Evolutionary conservation across 1,284 basidiomycete genomes (phyloP).

Genomic region (Coniferiporia sulphurascens): DNA sequence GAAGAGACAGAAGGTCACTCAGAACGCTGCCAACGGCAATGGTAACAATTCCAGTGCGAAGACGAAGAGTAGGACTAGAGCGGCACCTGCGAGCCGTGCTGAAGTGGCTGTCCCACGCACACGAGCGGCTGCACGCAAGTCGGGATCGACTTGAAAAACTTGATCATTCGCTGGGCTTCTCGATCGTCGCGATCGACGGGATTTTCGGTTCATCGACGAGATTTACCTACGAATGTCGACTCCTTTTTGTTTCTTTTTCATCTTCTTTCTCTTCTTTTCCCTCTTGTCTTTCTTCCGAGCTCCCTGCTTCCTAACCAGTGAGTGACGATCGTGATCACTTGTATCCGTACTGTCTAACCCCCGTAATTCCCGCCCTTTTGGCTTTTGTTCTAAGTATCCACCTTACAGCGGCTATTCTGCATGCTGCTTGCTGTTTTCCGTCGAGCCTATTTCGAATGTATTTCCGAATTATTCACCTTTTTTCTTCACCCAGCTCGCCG

Average conservation of each 20-base stretch:
- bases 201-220: background rate
- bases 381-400: too few species aligned
- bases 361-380: too few species aligned
- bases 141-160: background rate
- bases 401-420: too few species aligned
- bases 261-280: background rate
- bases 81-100: background rate
- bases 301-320: too few species aligned
- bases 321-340: too few species aligned
- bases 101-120: background rate
- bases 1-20: background rate
- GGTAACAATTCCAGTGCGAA: background rate
- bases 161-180: background rate
- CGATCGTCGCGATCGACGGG: background rate
- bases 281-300: background rate
- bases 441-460: too few species aligned
- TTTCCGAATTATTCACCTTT: too few species aligned
- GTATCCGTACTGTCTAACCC: too few species aligned
- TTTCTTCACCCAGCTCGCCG: too few species aligned
- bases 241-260: background rate
- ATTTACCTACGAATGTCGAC: background rate
- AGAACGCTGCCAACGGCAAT: background rate
- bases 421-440: too few species aligned
- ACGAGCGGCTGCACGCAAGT: background rate
- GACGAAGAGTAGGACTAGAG: background rate